Percentiles rank a stretch among this genome's conserved stretches.
These are phyloP conservation scores for Huntiella omanensis DNA, from an alignment of 2,329 filamentous ascomycete species.

Conservation along the genomic window DNA sequence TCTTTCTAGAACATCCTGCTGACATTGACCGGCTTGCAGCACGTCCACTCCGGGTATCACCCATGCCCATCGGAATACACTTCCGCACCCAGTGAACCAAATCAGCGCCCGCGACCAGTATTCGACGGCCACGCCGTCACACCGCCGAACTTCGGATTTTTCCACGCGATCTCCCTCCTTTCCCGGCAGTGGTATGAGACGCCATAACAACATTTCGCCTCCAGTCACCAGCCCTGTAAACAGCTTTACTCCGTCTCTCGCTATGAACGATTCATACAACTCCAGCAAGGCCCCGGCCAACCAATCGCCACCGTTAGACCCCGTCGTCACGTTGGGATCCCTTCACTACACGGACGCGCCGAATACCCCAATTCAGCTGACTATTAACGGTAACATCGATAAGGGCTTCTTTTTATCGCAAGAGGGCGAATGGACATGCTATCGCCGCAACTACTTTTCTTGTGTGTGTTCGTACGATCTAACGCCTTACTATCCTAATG, in stretches of 20 bases:
- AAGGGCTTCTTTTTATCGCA: constrained; percentile 64
- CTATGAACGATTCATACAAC: constrained; percentile 30
- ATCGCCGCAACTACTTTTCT: constrained; percentile 78
- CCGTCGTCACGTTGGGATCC: constrained; percentile 34
- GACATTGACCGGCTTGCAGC: constrained; percentile 20
- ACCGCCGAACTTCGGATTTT: constrained; percentile 30
- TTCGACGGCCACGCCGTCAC: constrained; percentile 30
- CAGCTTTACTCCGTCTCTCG: constrained; percentile 25
- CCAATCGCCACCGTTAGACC: constrained; percentile 33
- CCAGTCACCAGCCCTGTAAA: constrained; percentile 29
- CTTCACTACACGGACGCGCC: constrained; percentile 38
- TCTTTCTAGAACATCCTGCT: not conserved
- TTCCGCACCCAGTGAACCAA: constrained; percentile 31
- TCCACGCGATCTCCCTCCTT: constrained; percentile 33
- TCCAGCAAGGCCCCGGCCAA: constrained; percentile 18
- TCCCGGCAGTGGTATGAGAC: constrained; percentile 24
- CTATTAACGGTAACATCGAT: constrained; percentile 65
- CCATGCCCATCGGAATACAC: constrained; percentile 34
- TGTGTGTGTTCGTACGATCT: constrained; percentile 65
- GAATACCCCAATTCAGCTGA: constrained; percentile 39
- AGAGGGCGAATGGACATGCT: constrained; percentile 84
- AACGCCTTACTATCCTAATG: constrained; percentile 32
- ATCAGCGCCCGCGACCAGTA: constrained; percentile 36
- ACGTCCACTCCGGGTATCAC: constrained; percentile 36
- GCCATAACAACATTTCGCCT: constrained; percentile 32